Evolutionary conservation across 768 basidiomycete species (phyloP).

Genomic region (Lentinula edodes): DNA sequence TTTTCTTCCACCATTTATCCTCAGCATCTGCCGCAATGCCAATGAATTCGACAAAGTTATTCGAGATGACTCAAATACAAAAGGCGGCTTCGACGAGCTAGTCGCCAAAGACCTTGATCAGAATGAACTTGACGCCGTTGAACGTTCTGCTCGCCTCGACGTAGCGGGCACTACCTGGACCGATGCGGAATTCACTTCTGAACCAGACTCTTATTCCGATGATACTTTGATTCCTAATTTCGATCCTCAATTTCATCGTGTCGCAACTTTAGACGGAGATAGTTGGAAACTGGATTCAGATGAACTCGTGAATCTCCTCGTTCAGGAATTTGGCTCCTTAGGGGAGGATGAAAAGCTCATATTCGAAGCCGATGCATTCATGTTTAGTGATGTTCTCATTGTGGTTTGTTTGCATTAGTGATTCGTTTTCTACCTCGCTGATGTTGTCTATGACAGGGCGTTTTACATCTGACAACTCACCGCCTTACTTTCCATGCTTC

Average conservation of each 20-base stretch:
- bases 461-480: slow-evolving; percentile 61
- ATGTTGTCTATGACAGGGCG: slow-evolving; percentile 30
- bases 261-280: slow-evolving; percentile 19
- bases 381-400: slow-evolving; percentile 45
- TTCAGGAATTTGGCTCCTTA: slow-evolving; percentile 53
- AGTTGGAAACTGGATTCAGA: slow-evolving; percentile 33
- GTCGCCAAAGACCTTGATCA: slow-evolving; percentile 34
- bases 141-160: slow-evolving; percentile 31
- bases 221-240: not conserved
- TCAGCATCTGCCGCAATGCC: slow-evolving; percentile 33
- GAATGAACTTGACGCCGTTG: slow-evolving; percentile 26
- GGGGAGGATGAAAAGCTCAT: slow-evolving; percentile 40
- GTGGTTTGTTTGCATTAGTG: slow-evolving; percentile 25
- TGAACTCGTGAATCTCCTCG: slow-evolving; percentile 44
- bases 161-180: slow-evolving; percentile 27
- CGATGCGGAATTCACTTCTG: slow-evolving; percentile 16
- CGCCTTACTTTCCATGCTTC: slow-evolving; percentile 63
- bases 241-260: slow-evolving; percentile 19
- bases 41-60: slow-evolving; percentile 32
- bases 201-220: slow-evolving; percentile 18
- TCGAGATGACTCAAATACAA: not conserved
- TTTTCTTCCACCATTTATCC: slow-evolving; percentile 12
- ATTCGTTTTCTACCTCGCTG: not conserved
- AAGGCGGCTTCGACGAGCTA: slow-evolving; percentile 33
- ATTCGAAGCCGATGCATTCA: slow-evolving; percentile 45